Evolutionary conservation across 495 filamentous ascomycete species (phyloP).

Genomic region (Aspergillus carlsbadensis): DNA sequence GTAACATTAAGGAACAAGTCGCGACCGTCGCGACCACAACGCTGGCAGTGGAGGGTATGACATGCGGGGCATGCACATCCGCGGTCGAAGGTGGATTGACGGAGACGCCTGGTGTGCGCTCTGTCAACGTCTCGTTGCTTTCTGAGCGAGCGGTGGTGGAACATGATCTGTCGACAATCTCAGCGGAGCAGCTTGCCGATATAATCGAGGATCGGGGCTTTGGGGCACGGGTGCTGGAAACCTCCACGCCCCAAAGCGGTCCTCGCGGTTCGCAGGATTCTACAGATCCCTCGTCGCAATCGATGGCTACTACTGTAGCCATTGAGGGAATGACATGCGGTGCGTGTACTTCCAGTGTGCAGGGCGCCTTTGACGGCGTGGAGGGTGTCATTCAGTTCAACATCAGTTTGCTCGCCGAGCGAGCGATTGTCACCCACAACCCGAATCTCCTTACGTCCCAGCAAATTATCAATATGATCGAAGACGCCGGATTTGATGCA

Average conservation of each 20-base stretch:
- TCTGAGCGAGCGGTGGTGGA: constrained; percentile 70
- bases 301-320: constrained; percentile 73
- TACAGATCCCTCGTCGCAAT: constrained; percentile 40
- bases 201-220: constrained; percentile 92
- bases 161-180: constrained; percentile 66
- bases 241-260: constrained; percentile 25
- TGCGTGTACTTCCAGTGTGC: constrained; percentile 88
- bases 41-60: constrained; percentile 93
- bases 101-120: constrained; percentile 67
- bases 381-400: constrained; percentile 83
- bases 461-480: constrained; percentile 63
- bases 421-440: constrained; percentile 87
- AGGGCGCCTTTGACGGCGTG: constrained; percentile 76
- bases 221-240: constrained; percentile 73
- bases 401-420: constrained; percentile 88
- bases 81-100: constrained; percentile 82
- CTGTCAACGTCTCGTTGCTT: constrained; percentile 84
- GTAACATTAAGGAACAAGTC: constrained; percentile 25
- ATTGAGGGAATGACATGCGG: constrained; percentile 97
- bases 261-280: constrained; percentile 21
- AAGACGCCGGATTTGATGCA: constrained; percentile 85
- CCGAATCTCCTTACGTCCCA: constrained; percentile 63
- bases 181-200: constrained; percentile 74
- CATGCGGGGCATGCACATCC: constrained; percentile 91
- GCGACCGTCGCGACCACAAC: constrained; percentile 65